Evolutionary conservation across 2,329 filamentous ascomycete species (phyloP), one percentile per base, ranked within the genome.

Genomic region (Aspergillus hortae): DNA sequence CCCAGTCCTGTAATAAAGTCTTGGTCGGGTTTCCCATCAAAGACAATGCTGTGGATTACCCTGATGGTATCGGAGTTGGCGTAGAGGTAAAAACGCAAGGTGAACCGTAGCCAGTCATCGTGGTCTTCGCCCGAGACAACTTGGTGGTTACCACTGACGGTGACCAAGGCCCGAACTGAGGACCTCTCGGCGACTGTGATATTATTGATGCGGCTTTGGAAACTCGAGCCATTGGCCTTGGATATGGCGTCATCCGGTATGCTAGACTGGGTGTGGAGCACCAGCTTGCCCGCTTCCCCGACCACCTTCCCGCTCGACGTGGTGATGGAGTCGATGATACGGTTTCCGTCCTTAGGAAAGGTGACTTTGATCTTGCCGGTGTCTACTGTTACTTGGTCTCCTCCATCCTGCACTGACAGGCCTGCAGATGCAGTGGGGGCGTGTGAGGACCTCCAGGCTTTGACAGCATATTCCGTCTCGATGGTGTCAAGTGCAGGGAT

Each of bases 21-120:
- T 19, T 73, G 71, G 3, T 74, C 65, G 1, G 74, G 62, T 4
- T 80, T 68, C 2, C 76, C 77, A 38, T 85, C 80, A 47, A 78
- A 83, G 2, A 83, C 66, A n/a, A 85, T 67, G 19, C 75, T 82
- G 59, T 85, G 82, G 0, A 84, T 68, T 0, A 82, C 67, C 33
- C 76, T 74, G 40, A 85, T 78, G 0, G 79, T 74, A 42, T 81
- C 77, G 0, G 82, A 84, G 54, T 79, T 72, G 27, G 78, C 73
- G 58, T 85, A 85, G 0, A 85, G 65, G 53, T 85, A 85, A 57
- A 85, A 83, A 1, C 82, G 76, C 2, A 83, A 58, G 3, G 73
- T 72, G 56, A 80, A 85, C 0, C 77, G 80, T 1, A 85, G 68
- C 79, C 79, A 83, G 14, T 76, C 68, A 2, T 66, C 69, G 48